Percentiles rank a stretch among this genome's conserved stretches.
Evolutionary conservation across 257 asterid species (phyloP).

Genomic region (Plantago ovata): DNA sequence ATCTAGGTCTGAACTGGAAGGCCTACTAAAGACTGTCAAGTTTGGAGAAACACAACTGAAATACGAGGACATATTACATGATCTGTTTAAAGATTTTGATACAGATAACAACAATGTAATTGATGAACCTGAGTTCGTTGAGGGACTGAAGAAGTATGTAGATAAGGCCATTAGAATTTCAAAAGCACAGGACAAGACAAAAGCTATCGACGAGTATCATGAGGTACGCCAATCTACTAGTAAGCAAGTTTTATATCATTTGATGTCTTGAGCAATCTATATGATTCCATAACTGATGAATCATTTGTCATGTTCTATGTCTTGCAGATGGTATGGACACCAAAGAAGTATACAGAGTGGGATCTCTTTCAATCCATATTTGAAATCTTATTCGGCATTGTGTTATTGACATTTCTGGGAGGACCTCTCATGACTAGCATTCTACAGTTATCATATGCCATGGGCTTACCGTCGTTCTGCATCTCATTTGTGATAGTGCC

Average conservation of each 20-base stretch:
- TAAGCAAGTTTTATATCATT: too few species aligned
- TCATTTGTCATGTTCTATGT: background rate
- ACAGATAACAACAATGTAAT: constrained; percentile 23
- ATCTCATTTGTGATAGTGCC: constrained; percentile 11
- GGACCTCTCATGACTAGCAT: constrained; percentile 10
- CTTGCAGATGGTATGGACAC: background rate
- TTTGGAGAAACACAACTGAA: constrained; percentile 33
- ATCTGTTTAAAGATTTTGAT: constrained; percentile 40
- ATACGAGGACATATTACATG: constrained; percentile 27
- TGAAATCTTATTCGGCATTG: constrained; percentile 5
- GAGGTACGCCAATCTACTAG: constrained; percentile 22
- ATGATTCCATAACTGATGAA: background rate
- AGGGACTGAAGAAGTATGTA: constrained; percentile 36
- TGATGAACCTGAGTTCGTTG: constrained; percentile 37
- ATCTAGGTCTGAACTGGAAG: constrained; percentile 34
- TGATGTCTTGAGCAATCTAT: too few species aligned
- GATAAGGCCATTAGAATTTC: constrained; percentile 32
- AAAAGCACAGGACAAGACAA: constrained; percentile 20
- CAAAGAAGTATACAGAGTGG: constrained; percentile 1
- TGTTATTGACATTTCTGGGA: constrained; percentile 13
- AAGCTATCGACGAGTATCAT: constrained; percentile 27
- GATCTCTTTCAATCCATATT: background rate
- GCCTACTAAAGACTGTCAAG: constrained; percentile 31
- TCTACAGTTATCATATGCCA: background rate
- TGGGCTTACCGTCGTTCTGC: constrained; percentile 8